phyloP scores from a whole-genome alignment of 2,329 filamentous ascomycete species.

The Neoscytalidium dimidiatum region DNA sequence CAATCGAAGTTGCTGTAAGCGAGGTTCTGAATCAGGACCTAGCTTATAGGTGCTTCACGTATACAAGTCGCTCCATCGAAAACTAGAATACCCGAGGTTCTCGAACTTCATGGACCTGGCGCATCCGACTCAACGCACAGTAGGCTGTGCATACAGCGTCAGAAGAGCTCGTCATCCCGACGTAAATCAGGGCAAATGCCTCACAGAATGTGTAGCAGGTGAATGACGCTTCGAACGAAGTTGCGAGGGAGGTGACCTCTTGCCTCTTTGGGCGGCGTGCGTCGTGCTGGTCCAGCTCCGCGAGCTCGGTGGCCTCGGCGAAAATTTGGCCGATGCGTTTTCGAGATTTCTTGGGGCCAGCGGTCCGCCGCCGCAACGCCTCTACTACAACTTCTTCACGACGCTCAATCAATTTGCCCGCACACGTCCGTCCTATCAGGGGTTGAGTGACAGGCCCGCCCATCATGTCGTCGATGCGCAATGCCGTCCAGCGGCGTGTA shows the following conservation, averaged over 20 bases:
- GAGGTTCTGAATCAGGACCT: background rate
- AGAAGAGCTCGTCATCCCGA: background rate
- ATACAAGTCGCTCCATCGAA: background rate
- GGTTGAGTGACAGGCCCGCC: background rate
- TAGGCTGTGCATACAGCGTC: background rate
- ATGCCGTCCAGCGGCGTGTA: slow-evolving; percentile 31
- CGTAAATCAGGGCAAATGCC: background rate
- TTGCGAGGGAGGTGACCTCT: background rate
- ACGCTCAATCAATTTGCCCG: background rate
- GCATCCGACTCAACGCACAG: background rate
- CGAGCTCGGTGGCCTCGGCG: background rate
- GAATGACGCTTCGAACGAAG: background rate
- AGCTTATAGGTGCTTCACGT: background rate
- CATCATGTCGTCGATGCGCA: slow-evolving; percentile 25
- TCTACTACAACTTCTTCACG: background rate
- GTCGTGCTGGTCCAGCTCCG: background rate
- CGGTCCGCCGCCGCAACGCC: background rate
- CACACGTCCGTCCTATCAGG: background rate
- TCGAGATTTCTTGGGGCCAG: slow-evolving; percentile 7
- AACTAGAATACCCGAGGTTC: background rate
- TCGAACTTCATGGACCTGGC: background rate
- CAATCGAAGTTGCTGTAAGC: background rate
- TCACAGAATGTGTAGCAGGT: background rate
- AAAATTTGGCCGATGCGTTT: slow-evolving; percentile 2
- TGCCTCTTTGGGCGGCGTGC: background rate